These are phyloP conservation scores for Hirschfeldia incana DNA, from an alignment of 345 rosid genomes.

Conservation along the genomic window DNA sequence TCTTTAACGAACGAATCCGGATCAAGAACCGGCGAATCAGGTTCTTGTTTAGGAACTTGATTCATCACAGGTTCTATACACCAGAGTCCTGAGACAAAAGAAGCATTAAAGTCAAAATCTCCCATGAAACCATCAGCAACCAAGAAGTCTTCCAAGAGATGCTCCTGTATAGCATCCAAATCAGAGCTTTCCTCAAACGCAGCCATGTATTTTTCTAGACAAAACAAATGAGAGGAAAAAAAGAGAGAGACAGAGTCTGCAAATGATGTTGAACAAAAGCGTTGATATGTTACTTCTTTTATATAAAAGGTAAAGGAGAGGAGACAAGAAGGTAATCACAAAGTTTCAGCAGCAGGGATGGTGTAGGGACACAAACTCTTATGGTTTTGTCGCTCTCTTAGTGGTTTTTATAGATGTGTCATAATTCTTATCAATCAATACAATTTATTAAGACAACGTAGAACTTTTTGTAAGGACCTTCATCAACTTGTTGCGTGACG, in stretches of 20 bases:
- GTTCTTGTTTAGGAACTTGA: constrained; percentile 43
- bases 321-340: constrained; percentile 33
- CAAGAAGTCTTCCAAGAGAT: constrained; percentile 56
- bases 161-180: constrained; percentile 51
- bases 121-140: constrained; percentile 46
- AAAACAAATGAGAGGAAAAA: not conserved
- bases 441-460: constrained; percentile 38
- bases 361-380: constrained; percentile 29
- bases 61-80: constrained; percentile 39
- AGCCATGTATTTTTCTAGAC: constrained; percentile 32
- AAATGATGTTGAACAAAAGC: constrained; percentile 33
- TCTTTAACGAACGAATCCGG: constrained; percentile 23
- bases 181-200: constrained; percentile 42
- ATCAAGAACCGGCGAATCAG: constrained; percentile 43
- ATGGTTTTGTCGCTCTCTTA: constrained; percentile 35
- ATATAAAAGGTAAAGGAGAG: constrained; percentile 23
- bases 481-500: constrained; percentile 33
- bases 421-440: constrained; percentile 12
- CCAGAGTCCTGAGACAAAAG: constrained; percentile 34
- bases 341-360: constrained; percentile 33
- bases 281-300: constrained; percentile 17
- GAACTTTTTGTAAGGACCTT: constrained; percentile 34
- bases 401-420: constrained; percentile 25
- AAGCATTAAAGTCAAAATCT: constrained; percentile 40
- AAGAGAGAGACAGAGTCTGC: not conserved